Evolutionary conservation across 2,329 filamentous ascomycete species (phyloP), one percentile per base, ranked within the genome.

Genomic region (Orbilia javanica): DNA sequence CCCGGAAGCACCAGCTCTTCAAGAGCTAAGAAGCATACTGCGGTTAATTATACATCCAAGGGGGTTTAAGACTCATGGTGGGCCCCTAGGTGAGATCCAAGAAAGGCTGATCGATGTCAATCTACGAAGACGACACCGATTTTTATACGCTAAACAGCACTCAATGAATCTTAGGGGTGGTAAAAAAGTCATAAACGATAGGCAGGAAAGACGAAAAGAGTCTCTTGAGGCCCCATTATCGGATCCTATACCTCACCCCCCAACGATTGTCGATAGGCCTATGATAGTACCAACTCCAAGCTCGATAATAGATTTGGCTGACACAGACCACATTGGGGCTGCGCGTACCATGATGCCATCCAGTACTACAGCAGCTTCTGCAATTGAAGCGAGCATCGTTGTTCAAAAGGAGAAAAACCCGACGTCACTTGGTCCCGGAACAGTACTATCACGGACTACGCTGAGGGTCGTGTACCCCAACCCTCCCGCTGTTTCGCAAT

Each of bases 381-480:
- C 53, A 0, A 69, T 75, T n/a, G 71, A 75, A 57, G 64, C 53
- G 1, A 69, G 42, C 3, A 55, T 75, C n/a, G 50, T 75, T n/a
- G 0, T 69, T 7, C 46, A 62, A 4, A 48, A 48, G 27, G 44
- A 36, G 22, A 11, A 13, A 0, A 29, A 53, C 39, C 39, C 4
- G 29, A 34, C 4, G 29, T 18, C 18, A n/a, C n/a, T 8, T 22
- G 18, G 63, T 15, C 15, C 64, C 2, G 64, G 34, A 36, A 76
- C 64, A 4, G 64, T 69, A 1, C 55, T 69, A 55, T 76, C 72
- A 36, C 44, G 50, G 5, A 65, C 48, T 2, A 20, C 44, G 1
- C 63, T 53, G 4, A 64, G 42, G n/a, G 60, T 65, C 29, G 13
- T 10, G 13, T 76, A 76, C 15, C 72, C 72, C 18, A 44, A 64